Base-by-base conservation (phyloP, 306 rosid species). In the Gastrolobium villosum region DNA sequence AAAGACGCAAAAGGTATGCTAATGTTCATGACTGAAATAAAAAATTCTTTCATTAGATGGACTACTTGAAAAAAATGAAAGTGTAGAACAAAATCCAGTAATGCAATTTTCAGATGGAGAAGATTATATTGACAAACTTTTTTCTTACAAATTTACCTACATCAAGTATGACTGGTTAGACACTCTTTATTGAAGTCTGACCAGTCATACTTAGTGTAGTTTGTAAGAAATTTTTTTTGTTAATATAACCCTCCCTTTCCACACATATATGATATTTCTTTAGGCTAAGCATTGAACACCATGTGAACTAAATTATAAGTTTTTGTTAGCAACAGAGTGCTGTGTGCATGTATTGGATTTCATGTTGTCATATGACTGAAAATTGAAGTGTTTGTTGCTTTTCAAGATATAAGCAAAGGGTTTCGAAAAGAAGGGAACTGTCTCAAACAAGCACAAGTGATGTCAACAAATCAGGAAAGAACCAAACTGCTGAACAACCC, bases 391-490 rank as follows among this genome's bases (percentile, higher is more conserved):
- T 65, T 63, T 64, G 26, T 63, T 63, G 10, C 30, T 70, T 82
- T 60, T 5, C 55, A 60, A 70, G 46, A 71, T 49, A 34, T 72
- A 83, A 87, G 81, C 75, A 36, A 14, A 91, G 11, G 83, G 62
- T 26, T 74, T 59, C 74, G 9, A 87, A 74, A 59, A 74, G 10
- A 61, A 82, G 72, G 82, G 66, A 79, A 78, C 7, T 3, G 45
- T 72, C 87, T 67, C 89, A 75, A 75, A 6, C 78, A 81, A 74
- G 62, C 50, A n/a, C 65, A 83, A 72, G 65, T 59, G 40, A 11
- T 10, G 82, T 20, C n/a, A 69, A 26, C 61, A 57, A 74, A 48
- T 57, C 49, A 46, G 57, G 32, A 66, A 77, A 79, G 85, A 72
- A 60, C 7, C 65, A 35, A 64, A 76, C 13, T 55, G 37, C 74